These are phyloP conservation scores for Boletus pseudopeckii DNA, from an alignment of 768 basidiomycete genomes.

Conservation along the genomic window DNA sequence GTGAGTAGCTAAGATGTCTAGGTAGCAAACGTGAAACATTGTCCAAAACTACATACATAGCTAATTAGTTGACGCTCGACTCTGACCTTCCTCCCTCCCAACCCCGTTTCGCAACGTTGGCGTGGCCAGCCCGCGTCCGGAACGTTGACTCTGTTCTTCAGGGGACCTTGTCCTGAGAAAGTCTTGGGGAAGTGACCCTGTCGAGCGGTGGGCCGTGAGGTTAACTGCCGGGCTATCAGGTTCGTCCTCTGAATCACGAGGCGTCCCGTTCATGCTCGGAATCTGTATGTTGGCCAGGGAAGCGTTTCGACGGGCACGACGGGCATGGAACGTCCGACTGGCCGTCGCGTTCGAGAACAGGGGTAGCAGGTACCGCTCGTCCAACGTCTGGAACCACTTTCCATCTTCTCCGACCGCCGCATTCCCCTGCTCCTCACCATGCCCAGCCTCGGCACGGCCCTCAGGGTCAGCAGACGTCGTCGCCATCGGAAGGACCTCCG, in stretches of 20 bases:
- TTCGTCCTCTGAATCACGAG: slow-evolving; percentile 39
- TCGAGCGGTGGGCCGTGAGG: slow-evolving; percentile 29
- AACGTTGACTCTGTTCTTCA: slow-evolving; percentile 47
- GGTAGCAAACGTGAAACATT: background rate
- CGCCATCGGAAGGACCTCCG: slow-evolving; percentile 77
- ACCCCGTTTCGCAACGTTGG: slow-evolving; percentile 55
- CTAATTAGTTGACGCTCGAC: background rate
- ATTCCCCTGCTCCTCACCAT: slow-evolving; percentile 4
- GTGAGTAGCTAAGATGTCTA: background rate
- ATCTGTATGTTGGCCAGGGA: slow-evolving; percentile 23
- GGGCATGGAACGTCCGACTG: slow-evolving; percentile 80
- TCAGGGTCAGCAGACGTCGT: slow-evolving; percentile 38
- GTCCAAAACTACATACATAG: background rate
- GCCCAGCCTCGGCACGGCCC: slow-evolving; percentile 3
- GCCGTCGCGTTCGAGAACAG: slow-evolving; percentile 92
- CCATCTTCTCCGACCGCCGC: slow-evolving; percentile 58
- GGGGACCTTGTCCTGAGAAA: slow-evolving; percentile 25
- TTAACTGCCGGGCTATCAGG: slow-evolving; percentile 44
- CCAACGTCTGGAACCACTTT: slow-evolving; percentile 94
- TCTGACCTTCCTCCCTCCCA: slow-evolving; percentile 26
- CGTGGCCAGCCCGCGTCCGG: slow-evolving; percentile 61
- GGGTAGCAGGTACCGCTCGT: slow-evolving; percentile 91
- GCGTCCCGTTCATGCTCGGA: slow-evolving; percentile 30
- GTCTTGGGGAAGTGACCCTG: slow-evolving; percentile 10
- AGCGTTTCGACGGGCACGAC: slow-evolving; percentile 54